These are phyloP conservation scores for Sergeia podlipaevii DNA, from an alignment of 208 protist species.

Conservation along the genomic window DNA sequence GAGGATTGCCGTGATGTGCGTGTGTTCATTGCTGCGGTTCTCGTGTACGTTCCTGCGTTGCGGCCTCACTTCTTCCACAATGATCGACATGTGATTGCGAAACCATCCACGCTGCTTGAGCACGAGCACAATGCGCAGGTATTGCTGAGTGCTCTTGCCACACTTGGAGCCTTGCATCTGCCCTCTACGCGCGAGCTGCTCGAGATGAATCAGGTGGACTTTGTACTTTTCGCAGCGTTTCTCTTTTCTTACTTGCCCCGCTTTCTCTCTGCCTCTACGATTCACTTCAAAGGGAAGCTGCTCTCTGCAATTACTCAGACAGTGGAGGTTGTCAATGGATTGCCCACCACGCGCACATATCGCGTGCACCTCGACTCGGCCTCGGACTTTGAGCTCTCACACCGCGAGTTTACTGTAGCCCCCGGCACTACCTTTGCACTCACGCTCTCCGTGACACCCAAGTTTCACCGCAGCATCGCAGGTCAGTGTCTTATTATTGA, in stretches of 20 bases:
- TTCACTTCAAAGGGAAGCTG: slow-evolving; percentile 81
- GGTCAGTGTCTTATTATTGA: slow-evolving; percentile 73
- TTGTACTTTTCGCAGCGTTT: slow-evolving; percentile 72
- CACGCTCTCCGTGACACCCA: slow-evolving; percentile 54
- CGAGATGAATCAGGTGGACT: slow-evolving; percentile 38
- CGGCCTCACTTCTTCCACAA: slow-evolving; percentile 17
- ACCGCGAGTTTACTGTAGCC: slow-evolving; percentile 59
- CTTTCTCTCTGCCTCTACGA: slow-evolving; percentile 33
- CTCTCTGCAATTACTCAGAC: slow-evolving; percentile 63
- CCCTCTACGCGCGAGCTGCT: slow-evolving; percentile 48
- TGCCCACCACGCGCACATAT: slow-evolving; percentile 63
- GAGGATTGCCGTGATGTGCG: slow-evolving; percentile 74
- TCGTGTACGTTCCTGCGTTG: slow-evolving; percentile 64
- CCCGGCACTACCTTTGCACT: slow-evolving; percentile 38
- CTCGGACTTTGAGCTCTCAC: slow-evolving; percentile 46
- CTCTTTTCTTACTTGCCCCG: slow-evolving; percentile 83
- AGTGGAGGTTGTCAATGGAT: slow-evolving; percentile 87
- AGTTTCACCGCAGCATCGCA: slow-evolving; percentile 56
- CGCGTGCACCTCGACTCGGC: slow-evolving; percentile 61
- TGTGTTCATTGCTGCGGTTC: slow-evolving; percentile 56
- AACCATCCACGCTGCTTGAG: slow-evolving; percentile 26
- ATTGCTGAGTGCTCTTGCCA: slow-evolving; percentile 40
- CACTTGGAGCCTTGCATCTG: slow-evolving; percentile 25
- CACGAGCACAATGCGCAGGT: slow-evolving; percentile 48
- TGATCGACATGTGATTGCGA: slow-evolving; percentile 18